Conservation (phyloP, 2,329 filamentous ascomycete genomes). For the Aspergillus fumigatus region DNA sequence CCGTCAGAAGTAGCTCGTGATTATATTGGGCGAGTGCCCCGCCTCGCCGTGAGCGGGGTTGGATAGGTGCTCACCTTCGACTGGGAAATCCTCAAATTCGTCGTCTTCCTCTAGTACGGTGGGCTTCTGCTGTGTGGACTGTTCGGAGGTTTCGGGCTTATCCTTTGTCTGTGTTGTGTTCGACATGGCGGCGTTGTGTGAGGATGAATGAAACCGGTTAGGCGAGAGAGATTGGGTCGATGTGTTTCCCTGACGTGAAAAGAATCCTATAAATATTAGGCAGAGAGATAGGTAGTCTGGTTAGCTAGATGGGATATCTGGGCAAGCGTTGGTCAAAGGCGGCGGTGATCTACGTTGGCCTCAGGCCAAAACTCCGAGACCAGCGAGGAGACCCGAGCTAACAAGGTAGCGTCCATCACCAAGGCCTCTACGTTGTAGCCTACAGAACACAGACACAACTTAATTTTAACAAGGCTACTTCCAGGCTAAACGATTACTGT, state of each 20-base stretch:
- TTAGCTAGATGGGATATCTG: background rate
- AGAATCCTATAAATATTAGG: background rate
- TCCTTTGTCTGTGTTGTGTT: conserved; percentile 30
- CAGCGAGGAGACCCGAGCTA: background rate
- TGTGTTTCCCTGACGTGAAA: background rate
- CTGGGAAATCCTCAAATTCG: conserved; percentile 98
- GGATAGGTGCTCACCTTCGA: conserved; percentile 64
- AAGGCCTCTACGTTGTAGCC: background rate
- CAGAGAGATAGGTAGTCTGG: background rate
- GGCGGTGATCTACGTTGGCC: background rate
- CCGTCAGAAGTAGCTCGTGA: conserved; percentile 6
- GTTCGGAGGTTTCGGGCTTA: conserved; percentile 38
- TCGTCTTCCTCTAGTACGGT: conserved; percentile 89
- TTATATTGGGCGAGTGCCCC: background rate
- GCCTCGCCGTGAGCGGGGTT: background rate
- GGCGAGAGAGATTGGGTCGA: background rate
- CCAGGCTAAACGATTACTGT: background rate
- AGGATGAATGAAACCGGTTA: background rate
- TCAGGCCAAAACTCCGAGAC: background rate
- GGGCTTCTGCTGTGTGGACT: conserved; percentile 58
- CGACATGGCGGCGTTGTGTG: conserved; percentile 42
- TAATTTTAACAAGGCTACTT: background rate
- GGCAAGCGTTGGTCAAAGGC: background rate
- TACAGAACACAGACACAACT: background rate
- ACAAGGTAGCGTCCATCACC: background rate